phyloP scores from a whole-genome alignment of 228 moss, liverwort and hornwort species.

The Sphagnum magellanicum region DNA sequence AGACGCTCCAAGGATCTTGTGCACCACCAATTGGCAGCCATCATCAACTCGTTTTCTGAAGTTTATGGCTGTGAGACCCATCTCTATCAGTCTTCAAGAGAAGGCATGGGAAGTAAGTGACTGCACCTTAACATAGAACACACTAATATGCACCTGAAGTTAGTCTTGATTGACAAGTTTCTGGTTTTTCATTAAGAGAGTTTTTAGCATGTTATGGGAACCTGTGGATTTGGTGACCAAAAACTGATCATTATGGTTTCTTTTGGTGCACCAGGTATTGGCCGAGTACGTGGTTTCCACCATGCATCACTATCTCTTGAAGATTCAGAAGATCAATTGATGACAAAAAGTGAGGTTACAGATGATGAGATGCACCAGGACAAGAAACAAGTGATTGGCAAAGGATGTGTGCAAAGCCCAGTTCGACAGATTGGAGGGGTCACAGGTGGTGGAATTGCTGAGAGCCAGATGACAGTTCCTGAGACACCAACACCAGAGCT shows the following conservation, averaged over 20 bases:
- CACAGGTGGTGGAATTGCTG: slow-evolving; percentile 22
- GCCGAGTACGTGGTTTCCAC: neutral
- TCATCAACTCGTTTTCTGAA: slow-evolving; percentile 64
- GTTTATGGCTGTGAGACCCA: slow-evolving; percentile 31
- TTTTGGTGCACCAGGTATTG: neutral
- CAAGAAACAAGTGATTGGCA: slow-evolving; percentile 12
- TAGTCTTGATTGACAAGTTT: too few relatives aligned
- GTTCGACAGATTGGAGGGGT: slow-evolving; percentile 8
- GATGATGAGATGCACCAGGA: slow-evolving; percentile 24
- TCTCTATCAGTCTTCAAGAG: slow-evolving; percentile 23
- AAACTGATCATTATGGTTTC: too few relatives aligned
- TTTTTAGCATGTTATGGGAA: too few relatives aligned
- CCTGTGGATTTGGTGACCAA: too few relatives aligned
- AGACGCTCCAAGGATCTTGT: slow-evolving; percentile 63
- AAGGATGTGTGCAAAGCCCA: slow-evolving; percentile 13
- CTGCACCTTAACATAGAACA: too few relatives aligned
- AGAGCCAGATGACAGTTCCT: slow-evolving; percentile 70
- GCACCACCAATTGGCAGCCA: slow-evolving; percentile 61
- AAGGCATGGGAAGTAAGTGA: slow-evolving; percentile 14
- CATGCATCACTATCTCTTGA: neutral
- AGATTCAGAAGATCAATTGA: neutral
- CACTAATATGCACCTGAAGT: too few relatives aligned
- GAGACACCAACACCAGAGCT: slow-evolving; percentile 81
- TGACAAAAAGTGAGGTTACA: slow-evolving; percentile 12
- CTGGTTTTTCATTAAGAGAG: too few relatives aligned